These are phyloP conservation scores for Aspergillus vadensis DNA, from an alignment of 2,329 filamentous ascomycete species.

Conservation along the genomic window DNA sequence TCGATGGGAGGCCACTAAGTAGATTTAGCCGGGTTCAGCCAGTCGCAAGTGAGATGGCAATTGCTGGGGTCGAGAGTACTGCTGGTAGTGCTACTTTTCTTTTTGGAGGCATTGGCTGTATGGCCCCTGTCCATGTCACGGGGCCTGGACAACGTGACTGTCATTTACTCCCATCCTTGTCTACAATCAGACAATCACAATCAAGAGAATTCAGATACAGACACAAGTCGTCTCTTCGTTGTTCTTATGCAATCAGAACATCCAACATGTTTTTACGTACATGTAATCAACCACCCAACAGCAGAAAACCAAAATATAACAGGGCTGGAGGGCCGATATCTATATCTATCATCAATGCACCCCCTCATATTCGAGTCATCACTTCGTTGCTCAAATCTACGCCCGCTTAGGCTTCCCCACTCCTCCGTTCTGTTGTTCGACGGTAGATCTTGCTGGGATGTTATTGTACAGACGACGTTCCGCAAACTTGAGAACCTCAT, in stretches of 20 bases:
- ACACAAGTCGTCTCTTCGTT: constrained; percentile 16
- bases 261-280: constrained; percentile 22
- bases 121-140: neutral
- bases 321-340: constrained; percentile 16
- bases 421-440: constrained; percentile 32
- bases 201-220: neutral
- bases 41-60: too few relatives aligned
- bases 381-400: constrained; percentile 26
- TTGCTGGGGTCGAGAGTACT: neutral
- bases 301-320: constrained; percentile 10
- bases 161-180: too few relatives aligned
- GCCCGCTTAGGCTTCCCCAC: constrained; percentile 41
- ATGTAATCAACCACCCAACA: constrained; percentile 20
- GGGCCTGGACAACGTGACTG: neutral
- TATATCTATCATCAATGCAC: constrained; percentile 26
- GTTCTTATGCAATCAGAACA: constrained; percentile 17
- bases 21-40: too few relatives aligned
- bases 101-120: too few relatives aligned
- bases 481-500: constrained; percentile 77
- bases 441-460: constrained; percentile 20
- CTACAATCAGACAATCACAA: neutral
- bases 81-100: too few relatives aligned
- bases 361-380: constrained; percentile 18
- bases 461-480: constrained; percentile 69
- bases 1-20: too few relatives aligned